Percentiles rank a stretch among this genome's conserved stretches.
phyloP scores from a whole-genome alignment of 2,329 filamentous ascomycete genomes.

The Aureobasidium sp. region DNA sequence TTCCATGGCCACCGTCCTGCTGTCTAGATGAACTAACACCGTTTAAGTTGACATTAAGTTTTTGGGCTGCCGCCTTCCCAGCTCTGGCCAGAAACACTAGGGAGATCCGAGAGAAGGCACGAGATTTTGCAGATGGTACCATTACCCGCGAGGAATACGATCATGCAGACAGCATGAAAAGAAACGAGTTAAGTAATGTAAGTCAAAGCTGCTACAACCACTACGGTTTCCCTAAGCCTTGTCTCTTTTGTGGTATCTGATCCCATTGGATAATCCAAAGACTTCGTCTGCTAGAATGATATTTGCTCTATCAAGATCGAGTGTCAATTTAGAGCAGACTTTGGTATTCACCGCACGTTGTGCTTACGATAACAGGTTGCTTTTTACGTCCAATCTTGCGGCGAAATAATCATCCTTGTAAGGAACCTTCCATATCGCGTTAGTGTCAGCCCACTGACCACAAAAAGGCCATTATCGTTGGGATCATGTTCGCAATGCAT shows the following conservation, averaged over 20 bases:
- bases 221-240: background rate
- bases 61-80: conserved; percentile 57
- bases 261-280: too few relatives aligned
- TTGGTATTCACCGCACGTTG: background rate
- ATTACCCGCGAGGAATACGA: conserved; percentile 55
- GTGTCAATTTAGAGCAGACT: background rate
- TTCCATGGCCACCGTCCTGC: background rate
- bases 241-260: background rate
- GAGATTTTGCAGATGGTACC: conserved; percentile 40
- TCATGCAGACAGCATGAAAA: conserved; percentile 51
- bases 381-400: conserved; percentile 56
- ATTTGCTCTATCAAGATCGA: background rate
- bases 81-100: conserved; percentile 47
- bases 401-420: conserved; percentile 50
- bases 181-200: conserved; percentile 55
- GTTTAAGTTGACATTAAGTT: background rate
- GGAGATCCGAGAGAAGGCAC: conserved; percentile 42
- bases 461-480: conserved; percentile 48
- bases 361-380: conserved; percentile 22
- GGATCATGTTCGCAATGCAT: conserved; percentile 52
- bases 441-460: background rate
- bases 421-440: background rate
- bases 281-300: too few relatives aligned
- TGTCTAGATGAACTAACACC: too few relatives aligned
- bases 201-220: background rate